These are phyloP conservation scores for Ballota nigra DNA, from an alignment of 257 asterid genomes.

Conservation along the genomic window DNA sequence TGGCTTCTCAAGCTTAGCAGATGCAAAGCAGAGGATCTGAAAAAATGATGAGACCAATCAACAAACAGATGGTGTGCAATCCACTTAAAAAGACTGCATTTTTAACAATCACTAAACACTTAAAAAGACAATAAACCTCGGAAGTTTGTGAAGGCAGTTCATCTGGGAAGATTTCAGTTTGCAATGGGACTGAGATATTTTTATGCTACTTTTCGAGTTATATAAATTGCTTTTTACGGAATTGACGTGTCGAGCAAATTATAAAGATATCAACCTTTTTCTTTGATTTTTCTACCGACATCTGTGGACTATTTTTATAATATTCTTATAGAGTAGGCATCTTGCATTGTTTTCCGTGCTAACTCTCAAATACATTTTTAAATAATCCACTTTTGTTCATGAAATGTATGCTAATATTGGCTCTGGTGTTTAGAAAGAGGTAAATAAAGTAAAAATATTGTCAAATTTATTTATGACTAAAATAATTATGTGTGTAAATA, in stretches of 20 bases:
- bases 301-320: background rate
- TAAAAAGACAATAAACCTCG: slow-evolving; percentile 41
- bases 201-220: background rate
- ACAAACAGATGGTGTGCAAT: slow-evolving; percentile 17
- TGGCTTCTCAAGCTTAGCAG: slow-evolving; percentile 43
- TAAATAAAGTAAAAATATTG: too few relatives aligned
- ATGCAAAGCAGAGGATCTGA: slow-evolving; percentile 68
- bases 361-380: too few relatives aligned
- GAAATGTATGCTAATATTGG: too few relatives aligned
- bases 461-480: too few relatives aligned
- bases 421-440: too few relatives aligned
- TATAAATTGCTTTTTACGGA: background rate
- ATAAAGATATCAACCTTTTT: slow-evolving; percentile 26
- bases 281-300: slow-evolving; percentile 18
- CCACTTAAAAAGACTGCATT: too few relatives aligned
- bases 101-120: background rate
- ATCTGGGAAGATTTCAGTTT: slow-evolving; percentile 23
- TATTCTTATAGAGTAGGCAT: too few relatives aligned
- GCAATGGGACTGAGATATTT: slow-evolving; percentile 24
- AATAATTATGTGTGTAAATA: too few relatives aligned
- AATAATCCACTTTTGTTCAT: too few relatives aligned
- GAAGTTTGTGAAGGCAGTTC: slow-evolving; percentile 78
- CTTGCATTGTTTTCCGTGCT: too few relatives aligned
- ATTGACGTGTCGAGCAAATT: background rate
- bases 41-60: background rate